Evolutionary conservation across 2,329 filamentous ascomycete genomes (phyloP), one percentile per base, ranked within the genome.

Genomic region (Ceratocystis variospora): DNA sequence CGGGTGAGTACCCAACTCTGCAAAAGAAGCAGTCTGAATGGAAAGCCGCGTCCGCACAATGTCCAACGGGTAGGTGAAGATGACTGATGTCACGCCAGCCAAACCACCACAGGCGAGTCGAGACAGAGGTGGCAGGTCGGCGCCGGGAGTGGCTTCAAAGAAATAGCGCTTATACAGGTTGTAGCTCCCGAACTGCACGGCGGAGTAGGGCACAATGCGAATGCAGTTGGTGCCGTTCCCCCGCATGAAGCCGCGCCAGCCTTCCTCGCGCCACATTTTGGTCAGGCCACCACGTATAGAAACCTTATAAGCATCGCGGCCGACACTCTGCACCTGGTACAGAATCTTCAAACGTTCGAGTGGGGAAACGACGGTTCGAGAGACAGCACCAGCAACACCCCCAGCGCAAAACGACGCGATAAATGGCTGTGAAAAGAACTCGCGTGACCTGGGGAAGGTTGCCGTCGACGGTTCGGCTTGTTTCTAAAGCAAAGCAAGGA

Each of bases 141-240:
- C 85, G 66, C 88, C 89, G 0, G 90, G 87, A 53, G 84, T 80
- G 59, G 82, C 76, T 74, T 96, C 91, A 71, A 94, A 92, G 72
- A 94, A 85, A 79, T 87, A 80, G 78, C 86, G 83, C 77, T 96
- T 96, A 78, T 99, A 99, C 71, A 97, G 85, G 75, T 96, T 97
- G 79, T 97, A 99, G 74, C 91, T 95, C 71, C 93, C 93, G 76
- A 99, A 99, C 74, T 99, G 94, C 50, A 97, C 94, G 10, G 94
- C 94, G 62, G 93, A 97, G 76, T 99, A 99, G 3, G 94, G 94
- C 64, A 99, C 90, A 71, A 99, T 99, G 69, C 94, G 89, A 72
- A 99, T 90, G 80, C 94, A 99, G 76, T 99, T 99, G 68, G 92
- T 96, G 69, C 94, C 94, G 75, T 99, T 99, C 64, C 94, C 94